A percentile compares a stretch with the other conserved stretches of the same genome.
phyloP scores from a whole-genome alignment of 176 grass and related monocot genomes.

The Sorghum bicolor region DNA sequence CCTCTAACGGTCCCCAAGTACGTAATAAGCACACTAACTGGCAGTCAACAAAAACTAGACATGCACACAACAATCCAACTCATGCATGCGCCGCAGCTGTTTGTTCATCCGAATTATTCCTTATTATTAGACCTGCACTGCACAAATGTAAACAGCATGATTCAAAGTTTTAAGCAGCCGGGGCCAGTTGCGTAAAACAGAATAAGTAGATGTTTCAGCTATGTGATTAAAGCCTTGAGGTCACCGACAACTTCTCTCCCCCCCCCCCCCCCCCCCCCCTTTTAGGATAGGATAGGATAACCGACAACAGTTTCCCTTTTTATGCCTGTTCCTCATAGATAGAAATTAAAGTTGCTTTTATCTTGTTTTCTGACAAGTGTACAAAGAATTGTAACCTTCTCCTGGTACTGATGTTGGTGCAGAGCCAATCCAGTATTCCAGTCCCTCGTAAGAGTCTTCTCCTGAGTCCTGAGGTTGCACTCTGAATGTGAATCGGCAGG shows the following conservation, averaged over 20 bases:
- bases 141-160: not conserved
- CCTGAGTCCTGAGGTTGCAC: too few species aligned
- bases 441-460: not conserved
- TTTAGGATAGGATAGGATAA: not conserved
- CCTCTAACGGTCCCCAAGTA: too few species aligned
- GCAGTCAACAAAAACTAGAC: too few species aligned
- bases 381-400: not conserved
- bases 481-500: too few species aligned
- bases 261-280: too few species aligned
- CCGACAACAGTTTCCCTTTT: not conserved
- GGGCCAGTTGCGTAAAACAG: not conserved
- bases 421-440: constrained; percentile 1
- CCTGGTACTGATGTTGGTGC: not conserved
- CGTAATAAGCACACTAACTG: too few species aligned
- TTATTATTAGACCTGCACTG: not conserved
- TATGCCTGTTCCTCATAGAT: not conserved
- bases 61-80: too few species aligned
- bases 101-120: too few species aligned
- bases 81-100: too few species aligned
- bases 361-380: not conserved
- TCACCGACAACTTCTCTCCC: too few species aligned
- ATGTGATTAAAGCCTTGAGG: too few species aligned
- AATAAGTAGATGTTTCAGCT: not conserved
- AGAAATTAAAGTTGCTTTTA: not conserved
- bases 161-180: not conserved